Evolutionary conservation across 176 grass and related monocot genomes (phyloP), one percentile per base, ranked within the genome.

Genomic region (Bromus sterilis): DNA sequence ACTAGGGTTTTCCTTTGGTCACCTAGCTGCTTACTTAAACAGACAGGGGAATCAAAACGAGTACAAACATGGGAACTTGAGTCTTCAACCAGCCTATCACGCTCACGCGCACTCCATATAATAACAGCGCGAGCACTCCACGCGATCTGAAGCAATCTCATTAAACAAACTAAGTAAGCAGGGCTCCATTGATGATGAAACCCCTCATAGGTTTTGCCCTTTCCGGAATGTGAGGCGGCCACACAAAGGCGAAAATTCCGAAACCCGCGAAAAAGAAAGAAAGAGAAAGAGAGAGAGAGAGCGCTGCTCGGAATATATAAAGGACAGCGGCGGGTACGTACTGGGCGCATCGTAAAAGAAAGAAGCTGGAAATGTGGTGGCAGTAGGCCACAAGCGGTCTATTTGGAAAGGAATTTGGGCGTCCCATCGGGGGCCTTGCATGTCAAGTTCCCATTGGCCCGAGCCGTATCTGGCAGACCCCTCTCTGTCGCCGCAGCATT

Each of bases 391-490:
- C 56, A 2, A 4, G 15, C 73, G 9, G 37, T 51, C 16, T 23
- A 40, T 63, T 64, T 55, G 41, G 48, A 73, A 71, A 49, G 21
- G n/a, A 74, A 58, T 48, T 76, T 68, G 8, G 62, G 71, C 36
- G 61, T 26, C 9, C 61, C 48, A 76, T 44, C 79, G 13, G n/a
- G n/a, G n/a, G 70, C 11, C 53, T 26, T 62, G 40, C 30, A 68
- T 42, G 58, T 34, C 49, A 37, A 71, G 86, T 74, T 83, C 75
- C 72, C 33, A 66, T 88, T 74, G 86, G 80, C 66, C 14, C 11
- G 13, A 4, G 18, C 11, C 66, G 56, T 78, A 78, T 64, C 80
- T 74, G 42, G 36, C 26, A 73, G 25, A 23, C 3, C 16, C 4
- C 55, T 24, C 55, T 21, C 39, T 69, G 66, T 62, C 40, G 12